Conservation (phyloP, 306 rosid species). For the Oemleria cerasiformis region DNA sequence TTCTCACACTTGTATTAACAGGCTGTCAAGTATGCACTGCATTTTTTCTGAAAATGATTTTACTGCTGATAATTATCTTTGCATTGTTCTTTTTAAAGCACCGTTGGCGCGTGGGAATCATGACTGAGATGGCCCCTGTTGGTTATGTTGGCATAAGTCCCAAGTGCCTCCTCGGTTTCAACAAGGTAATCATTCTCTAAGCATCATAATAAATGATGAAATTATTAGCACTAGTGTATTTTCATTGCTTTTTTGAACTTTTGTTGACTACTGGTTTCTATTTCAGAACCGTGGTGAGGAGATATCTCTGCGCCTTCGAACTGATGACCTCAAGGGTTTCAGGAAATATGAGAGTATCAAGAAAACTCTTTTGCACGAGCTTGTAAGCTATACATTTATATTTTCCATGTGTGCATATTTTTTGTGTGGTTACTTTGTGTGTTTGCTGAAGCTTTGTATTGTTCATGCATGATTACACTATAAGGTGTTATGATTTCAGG, state of each 20-base stretch:
- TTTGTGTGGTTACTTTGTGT: neutral
- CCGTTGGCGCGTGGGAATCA: slow-evolving; percentile 87
- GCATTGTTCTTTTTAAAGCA: slow-evolving; percentile 49
- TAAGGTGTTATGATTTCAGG: slow-evolving; percentile 7
- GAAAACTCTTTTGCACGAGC: slow-evolving; percentile 95
- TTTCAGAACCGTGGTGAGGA: slow-evolving; percentile 84
- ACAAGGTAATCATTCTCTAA: slow-evolving; percentile 51
- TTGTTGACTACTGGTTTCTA: slow-evolving; percentile 18
- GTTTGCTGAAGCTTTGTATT: neutral
- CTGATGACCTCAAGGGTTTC: slow-evolving; percentile 92
- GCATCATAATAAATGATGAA: neutral
- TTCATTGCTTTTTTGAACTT: slow-evolving; percentile 8
- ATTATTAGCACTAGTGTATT: neutral
- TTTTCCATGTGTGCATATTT: slow-evolving; percentile 6
- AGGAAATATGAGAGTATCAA: slow-evolving; percentile 82
- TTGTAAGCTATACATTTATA: slow-evolving; percentile 51
- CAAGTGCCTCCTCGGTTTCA: slow-evolving; percentile 86
- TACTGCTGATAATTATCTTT: slow-evolving; percentile 28
- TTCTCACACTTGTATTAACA: slow-evolving; percentile 2
- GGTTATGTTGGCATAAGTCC: slow-evolving; percentile 95
- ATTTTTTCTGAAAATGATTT: neutral
- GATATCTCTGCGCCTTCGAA: slow-evolving; percentile 92
- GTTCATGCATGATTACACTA: neutral
- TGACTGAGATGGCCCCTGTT: slow-evolving; percentile 97
- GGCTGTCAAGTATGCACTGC: slow-evolving; percentile 23